Conservation (phyloP, 2,329 filamentous ascomycete genomes). For the Calonectria ilicicola region DNA sequence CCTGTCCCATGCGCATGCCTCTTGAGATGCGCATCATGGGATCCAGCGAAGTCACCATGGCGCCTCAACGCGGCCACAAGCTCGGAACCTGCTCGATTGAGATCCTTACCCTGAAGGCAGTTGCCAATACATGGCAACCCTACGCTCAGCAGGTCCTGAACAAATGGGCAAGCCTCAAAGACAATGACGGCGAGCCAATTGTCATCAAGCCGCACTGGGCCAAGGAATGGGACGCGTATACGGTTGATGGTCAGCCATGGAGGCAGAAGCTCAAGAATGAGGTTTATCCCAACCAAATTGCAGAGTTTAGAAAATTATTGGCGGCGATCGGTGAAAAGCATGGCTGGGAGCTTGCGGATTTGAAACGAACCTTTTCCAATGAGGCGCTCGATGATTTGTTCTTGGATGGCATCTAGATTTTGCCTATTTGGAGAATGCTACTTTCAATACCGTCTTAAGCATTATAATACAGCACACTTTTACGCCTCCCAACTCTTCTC, state of each 20-base stretch:
- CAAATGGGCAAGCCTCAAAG: conserved; percentile 23
- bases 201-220: conserved; percentile 22
- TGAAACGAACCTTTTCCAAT: conserved; percentile 8
- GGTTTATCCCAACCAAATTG: conserved; percentile 19
- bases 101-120: conserved; percentile 12
- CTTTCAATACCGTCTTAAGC: too few species aligned
- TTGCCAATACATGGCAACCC: conserved; percentile 7
- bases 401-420: background rate
- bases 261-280: conserved; percentile 9
- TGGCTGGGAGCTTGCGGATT: conserved; percentile 2
- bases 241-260: conserved; percentile 18
- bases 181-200: conserved; percentile 11
- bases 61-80: conserved; percentile 20
- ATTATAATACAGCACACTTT: too few species aligned
- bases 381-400: conserved; percentile 1
- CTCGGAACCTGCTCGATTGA: conserved; percentile 24
- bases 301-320: background rate
- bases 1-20: conserved; percentile 28
- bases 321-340: conserved; percentile 2
- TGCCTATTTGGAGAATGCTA: too few species aligned
- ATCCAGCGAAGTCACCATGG: conserved; percentile 24
- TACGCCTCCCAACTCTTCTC: too few species aligned
- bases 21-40: conserved; percentile 32
- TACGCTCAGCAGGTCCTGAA: conserved; percentile 24
- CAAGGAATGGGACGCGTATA: conserved; percentile 26